A percentile compares a stretch with the other conserved stretches of the same genome.
These are phyloP conservation scores for Cardamine occulta DNA, from an alignment of 345 rosid genomes.

Conservation along the genomic window DNA sequence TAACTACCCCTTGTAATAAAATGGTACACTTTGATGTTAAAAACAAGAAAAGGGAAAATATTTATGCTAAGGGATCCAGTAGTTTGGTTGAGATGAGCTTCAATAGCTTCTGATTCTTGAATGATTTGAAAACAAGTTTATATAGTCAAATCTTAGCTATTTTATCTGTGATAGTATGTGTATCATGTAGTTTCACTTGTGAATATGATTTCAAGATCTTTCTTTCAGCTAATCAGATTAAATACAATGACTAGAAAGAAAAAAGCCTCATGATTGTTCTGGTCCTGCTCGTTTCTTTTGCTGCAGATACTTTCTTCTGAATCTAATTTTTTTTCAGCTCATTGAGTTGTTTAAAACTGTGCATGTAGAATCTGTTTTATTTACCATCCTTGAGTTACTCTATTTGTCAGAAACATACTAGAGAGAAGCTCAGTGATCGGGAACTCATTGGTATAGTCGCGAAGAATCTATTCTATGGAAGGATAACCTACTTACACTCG, in stretches of 20 bases:
- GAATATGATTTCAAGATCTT: background rate
- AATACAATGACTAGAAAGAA: background rate
- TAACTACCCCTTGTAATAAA: background rate
- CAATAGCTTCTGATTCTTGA: constrained; percentile 5
- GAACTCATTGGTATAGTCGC: constrained; percentile 58
- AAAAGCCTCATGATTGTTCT: background rate
- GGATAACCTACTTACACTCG: constrained; percentile 78
- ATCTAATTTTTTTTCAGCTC: background rate
- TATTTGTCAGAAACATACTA: constrained; percentile 57
- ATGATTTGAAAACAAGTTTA: background rate
- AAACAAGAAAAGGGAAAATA: background rate
- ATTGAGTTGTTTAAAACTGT: background rate
- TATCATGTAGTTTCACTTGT: constrained; percentile 1
- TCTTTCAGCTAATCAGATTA: constrained; percentile 1
- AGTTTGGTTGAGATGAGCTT: constrained; percentile 17
- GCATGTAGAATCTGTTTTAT: constrained; percentile 11
- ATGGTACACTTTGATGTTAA: constrained; percentile 1
- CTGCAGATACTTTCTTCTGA: background rate
- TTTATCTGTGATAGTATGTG: background rate
- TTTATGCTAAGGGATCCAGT: constrained; percentile 5
- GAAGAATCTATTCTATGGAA: constrained; percentile 79
- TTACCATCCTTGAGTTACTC: constrained; percentile 8
- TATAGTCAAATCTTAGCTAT: background rate
- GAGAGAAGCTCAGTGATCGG: constrained; percentile 61
- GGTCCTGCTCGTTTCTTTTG: constrained; percentile 1